Evolutionary conservation across 2,329 filamentous ascomycete genomes (phyloP).

Genomic region (Neofusicoccum ribis): DNA sequence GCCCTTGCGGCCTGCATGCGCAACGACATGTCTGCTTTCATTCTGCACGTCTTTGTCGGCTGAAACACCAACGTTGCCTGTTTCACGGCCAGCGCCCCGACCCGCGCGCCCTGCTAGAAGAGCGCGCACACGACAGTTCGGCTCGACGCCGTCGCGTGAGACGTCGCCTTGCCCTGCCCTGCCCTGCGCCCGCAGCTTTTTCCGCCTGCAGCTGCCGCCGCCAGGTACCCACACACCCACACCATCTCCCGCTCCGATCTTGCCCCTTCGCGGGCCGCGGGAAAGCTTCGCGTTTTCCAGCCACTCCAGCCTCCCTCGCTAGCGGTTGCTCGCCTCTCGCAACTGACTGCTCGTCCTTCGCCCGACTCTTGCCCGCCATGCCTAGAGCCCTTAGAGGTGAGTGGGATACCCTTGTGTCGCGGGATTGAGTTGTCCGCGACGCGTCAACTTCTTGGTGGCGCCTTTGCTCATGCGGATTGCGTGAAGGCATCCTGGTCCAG

Average conservation of each 20-base stretch:
- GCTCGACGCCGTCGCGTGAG: not conserved
- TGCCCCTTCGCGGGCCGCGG: slow-evolving; percentile 1
- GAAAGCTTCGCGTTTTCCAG: not conserved
- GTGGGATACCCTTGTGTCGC: slow-evolving; percentile 15
- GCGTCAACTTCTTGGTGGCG: not conserved
- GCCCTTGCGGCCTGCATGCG: not conserved
- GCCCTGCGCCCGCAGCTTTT: not conserved
- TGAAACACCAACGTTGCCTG: not conserved
- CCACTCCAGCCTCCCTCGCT: not conserved
- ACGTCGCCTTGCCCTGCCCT: not conserved
- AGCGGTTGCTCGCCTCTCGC: not conserved
- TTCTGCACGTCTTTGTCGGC: not conserved
- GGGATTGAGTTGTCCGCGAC: slow-evolving; percentile 9
- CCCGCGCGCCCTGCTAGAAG: too few species aligned
- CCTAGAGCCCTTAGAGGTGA: slow-evolving; percentile 59
- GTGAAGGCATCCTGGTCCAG: slow-evolving; percentile 69
- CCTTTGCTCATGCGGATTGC: not conserved
- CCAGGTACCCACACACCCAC: not conserved
- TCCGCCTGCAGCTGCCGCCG: not conserved
- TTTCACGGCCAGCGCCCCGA: not conserved
- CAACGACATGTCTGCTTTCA: too few species aligned
- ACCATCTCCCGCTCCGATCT: not conserved
- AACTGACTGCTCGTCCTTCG: not conserved
- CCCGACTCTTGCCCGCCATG: slow-evolving; percentile 39
- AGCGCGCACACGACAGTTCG: too few species aligned